Percentiles rank a stretch among this genome's conserved stretches.
These are phyloP conservation scores for Trametes villosa DNA, from an alignment of 768 basidiomycete genomes.

Conservation along the genomic window DNA sequence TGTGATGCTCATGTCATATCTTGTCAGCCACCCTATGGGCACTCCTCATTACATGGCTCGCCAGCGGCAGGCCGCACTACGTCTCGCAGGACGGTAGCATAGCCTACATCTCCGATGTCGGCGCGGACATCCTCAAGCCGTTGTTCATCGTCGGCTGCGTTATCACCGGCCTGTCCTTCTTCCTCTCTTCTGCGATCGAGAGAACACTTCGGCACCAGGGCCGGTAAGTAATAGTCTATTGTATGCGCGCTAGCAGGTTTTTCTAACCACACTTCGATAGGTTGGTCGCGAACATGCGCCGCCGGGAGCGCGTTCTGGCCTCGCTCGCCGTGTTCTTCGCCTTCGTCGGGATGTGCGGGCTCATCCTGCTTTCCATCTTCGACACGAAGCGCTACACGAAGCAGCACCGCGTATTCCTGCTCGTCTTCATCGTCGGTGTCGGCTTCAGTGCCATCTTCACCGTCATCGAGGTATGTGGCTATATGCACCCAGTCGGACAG, in stretches of 20 bases:
- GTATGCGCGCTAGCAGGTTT: too few relatives aligned
- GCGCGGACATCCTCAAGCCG: slow-evolving; percentile 75
- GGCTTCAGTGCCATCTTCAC: slow-evolving; percentile 76
- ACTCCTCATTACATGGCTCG: slow-evolving; percentile 75
- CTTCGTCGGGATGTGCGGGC: slow-evolving; percentile 63
- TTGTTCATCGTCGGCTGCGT: slow-evolving; percentile 70
- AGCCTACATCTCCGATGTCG: slow-evolving; percentile 80
- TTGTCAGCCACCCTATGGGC: slow-evolving; percentile 59
- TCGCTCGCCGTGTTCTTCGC: slow-evolving; percentile 63
- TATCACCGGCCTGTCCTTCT: slow-evolving; percentile 65
- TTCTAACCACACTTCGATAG: slow-evolving; percentile 35
- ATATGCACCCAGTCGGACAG: not conserved
- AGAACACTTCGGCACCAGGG: slow-evolving; percentile 68
- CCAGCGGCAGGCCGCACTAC: slow-evolving; percentile 63
- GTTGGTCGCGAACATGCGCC: slow-evolving; percentile 62
- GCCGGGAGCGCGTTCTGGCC: slow-evolving; percentile 57
- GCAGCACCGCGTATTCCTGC: slow-evolving; percentile 63
- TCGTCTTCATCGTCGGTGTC: slow-evolving; percentile 76
- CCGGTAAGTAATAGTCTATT: slow-evolving; percentile 53
- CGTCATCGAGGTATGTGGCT: slow-evolving; percentile 49
- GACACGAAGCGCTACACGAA: slow-evolving; percentile 61
- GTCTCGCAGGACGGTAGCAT: slow-evolving; percentile 58
- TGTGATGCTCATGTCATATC: slow-evolving; percentile 3
- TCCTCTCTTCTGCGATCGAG: slow-evolving; percentile 63
- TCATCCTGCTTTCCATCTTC: slow-evolving; percentile 72